Percentiles rank a stretch among this genome's conserved stretches.
Evolutionary conservation across 2,329 filamentous ascomycete species (phyloP).

Genomic region (Xylaria sp.): DNA sequence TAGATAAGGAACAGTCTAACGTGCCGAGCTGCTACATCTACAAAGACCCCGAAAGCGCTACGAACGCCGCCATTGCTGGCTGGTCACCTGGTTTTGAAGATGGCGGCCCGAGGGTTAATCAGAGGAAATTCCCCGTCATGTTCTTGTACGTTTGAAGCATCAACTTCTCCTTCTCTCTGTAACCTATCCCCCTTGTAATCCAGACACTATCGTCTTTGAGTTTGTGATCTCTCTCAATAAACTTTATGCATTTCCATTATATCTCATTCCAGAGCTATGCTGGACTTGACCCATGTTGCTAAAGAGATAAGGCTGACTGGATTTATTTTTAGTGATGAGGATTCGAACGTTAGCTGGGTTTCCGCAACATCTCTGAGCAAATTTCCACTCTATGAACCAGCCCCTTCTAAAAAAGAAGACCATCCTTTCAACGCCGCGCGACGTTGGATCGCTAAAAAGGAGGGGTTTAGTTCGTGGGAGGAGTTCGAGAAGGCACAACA

Average conservation of each 20-base stretch:
- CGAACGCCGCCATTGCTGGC: conserved; percentile 46
- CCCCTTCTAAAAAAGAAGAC: conserved; percentile 31
- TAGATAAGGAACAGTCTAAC: conserved; percentile 38
- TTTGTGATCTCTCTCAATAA: no score
- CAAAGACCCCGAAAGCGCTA: conserved; percentile 24
- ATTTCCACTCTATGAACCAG: conserved; percentile 42
- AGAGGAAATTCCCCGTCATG: conserved; percentile 55
- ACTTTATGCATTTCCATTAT: background rate
- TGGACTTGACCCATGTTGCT: background rate
- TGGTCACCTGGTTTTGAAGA: conserved; percentile 54
- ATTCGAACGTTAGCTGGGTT: conserved; percentile 45
- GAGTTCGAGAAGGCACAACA: conserved; percentile 39
- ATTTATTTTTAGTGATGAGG: conserved; percentile 41
- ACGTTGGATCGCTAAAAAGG: conserved; percentile 44
- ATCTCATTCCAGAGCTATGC: no score
- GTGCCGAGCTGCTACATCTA: conserved; percentile 53
- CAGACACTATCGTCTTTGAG: background rate
- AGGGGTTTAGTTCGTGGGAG: conserved; percentile 45
- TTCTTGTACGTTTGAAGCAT: conserved; percentile 47
- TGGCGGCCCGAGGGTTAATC: conserved; percentile 49
- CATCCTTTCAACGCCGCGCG: conserved; percentile 45
- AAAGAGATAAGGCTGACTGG: conserved; percentile 9
- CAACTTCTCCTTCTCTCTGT: background rate
- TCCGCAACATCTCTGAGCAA: conserved; percentile 38
- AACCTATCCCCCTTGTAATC: background rate